Base-by-base conservation (phyloP, 495 filamentous ascomycete species). In the Xylaria bambusicola region DNA sequence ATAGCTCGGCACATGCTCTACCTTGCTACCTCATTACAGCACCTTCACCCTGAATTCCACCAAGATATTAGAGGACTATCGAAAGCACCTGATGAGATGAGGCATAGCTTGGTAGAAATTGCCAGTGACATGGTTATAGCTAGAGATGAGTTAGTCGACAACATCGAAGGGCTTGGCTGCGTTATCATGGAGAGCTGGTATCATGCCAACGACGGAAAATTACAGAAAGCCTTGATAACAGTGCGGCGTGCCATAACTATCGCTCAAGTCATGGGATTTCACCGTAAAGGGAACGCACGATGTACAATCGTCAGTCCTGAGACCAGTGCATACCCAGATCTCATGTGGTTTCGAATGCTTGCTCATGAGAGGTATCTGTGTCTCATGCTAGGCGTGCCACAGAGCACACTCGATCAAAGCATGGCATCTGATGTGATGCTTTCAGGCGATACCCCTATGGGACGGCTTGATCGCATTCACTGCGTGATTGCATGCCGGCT, bases 111-210 rank as follows among this genome's bases (percentile, higher is more conserved):
- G 0, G 68, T 73, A 7, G 69, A 78, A 0, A 70, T 64, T 12
- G 77, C 75, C 18, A 71, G 60, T 26, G 69, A 57, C n/a, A 61
- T 77, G 4, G 76, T 83, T 6, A 80, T 73, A 0, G 71, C 68
- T 26, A 75, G 80, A 53, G 79, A 82, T 38, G 73, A 77, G 18
- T 70, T 82, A 9, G 55, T 73, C 36, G 65, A 70, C 54, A 76
- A 66, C 1, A 45, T 83, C 38, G 80, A 84, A 51, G 78, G 75
- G 12, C 44, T 83, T 3, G 77, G 81, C 49, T 82, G 76, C 58
- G 66, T 83, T 49, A 75, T 83, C 52, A 60, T 81, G 8, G 80
- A 83, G 59, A 64, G 64, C 21, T 49, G 75, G 46, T 82, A 77
- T 63, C 75, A 82, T 2, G 69, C 65, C 26, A 75, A 80, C 54